Evolutionary conservation across 305 asterid genomes (phyloP), one percentile per base, ranked within the genome.

Genomic region (Fraxinus dipetala): DNA sequence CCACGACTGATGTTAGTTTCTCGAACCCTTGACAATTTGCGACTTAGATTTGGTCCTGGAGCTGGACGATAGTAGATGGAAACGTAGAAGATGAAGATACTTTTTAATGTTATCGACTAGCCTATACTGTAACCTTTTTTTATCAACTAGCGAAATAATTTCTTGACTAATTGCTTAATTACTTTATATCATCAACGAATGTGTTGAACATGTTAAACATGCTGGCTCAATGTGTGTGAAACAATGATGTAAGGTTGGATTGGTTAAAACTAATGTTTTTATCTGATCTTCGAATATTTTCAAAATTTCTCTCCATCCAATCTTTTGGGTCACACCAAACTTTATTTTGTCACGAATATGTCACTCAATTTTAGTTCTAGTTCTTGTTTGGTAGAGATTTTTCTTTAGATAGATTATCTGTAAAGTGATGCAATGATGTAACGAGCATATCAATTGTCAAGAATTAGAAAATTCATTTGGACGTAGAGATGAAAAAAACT

Each of bases 1-100:
- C 98, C 98, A 11, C 88, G 98, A 65, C 82, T 93, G 85, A 4
- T 84, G 85, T 65, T 67, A 36, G 98, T 94, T 38, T 84, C 93
- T 22, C 76, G 38, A 56, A 86, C 91, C 75, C 86, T 84, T 24
- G 79, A 88, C 80, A 84, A 86, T 79, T 79, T 89, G 78, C 87
- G 89, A 63, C 79, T 31, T 35, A 91, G 87, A 85, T n/a, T 79
- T 72, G 91, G 91, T 36, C 31, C 85, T 14, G 90, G 87, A 78
- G 84, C 78, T 54, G 90, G 89, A 80, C 85, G 91, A 82, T 83
- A 79, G 84, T 83, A 81, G 84, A 63, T 24, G 72, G 72, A 59
- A 59, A 20, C 28, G 26, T 34, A 51, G 48, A 43, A 26, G 65
- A 61, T 61, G 82, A 22, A 35, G 54, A 20, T 43, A 61, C 24